A percentile compares a stretch with the other conserved stretches of the same genome.
Conservation (phyloP, 2,329 filamentous ascomycete genomes). For the Talaromyces sp. region DNA sequence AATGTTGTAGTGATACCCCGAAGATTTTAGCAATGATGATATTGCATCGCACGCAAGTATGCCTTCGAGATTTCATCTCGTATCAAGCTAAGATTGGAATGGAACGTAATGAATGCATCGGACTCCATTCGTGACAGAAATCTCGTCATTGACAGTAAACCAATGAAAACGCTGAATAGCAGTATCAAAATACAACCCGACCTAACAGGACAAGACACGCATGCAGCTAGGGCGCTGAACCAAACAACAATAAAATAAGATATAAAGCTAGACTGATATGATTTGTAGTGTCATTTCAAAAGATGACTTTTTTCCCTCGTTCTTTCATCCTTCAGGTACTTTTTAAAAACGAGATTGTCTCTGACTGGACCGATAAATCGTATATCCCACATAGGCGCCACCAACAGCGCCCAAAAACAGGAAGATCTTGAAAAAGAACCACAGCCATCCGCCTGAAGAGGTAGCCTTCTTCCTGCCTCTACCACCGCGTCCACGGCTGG, state of each 20-base stretch:
- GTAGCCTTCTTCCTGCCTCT: constrained; percentile 22
- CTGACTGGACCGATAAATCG: constrained; percentile 66
- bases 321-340: constrained; percentile 18
- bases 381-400: constrained; percentile 81
- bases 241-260: neutral
- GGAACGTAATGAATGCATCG: neutral
- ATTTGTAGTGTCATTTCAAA: neutral
- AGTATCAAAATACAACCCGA: constrained; percentile 17
- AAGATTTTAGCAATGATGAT: neutral
- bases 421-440: constrained; percentile 79
- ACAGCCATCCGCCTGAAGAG: constrained; percentile 55
- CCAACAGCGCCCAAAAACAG: constrained; percentile 67
- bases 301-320: neutral
- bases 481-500: constrained; percentile 21
- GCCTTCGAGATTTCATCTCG: neutral
- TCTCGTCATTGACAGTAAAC: constrained; percentile 3
- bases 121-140: constrained; percentile 1
- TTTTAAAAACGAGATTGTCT: constrained; percentile 42
- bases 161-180: constrained; percentile 19
- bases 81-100: neutral
- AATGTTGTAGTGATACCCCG: neutral
- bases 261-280: neutral
- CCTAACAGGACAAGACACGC: neutral
- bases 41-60: neutral
- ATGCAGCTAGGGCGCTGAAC: neutral